Conservation (phyloP, 805 yeast species). For the Starmerella apis region DNA sequence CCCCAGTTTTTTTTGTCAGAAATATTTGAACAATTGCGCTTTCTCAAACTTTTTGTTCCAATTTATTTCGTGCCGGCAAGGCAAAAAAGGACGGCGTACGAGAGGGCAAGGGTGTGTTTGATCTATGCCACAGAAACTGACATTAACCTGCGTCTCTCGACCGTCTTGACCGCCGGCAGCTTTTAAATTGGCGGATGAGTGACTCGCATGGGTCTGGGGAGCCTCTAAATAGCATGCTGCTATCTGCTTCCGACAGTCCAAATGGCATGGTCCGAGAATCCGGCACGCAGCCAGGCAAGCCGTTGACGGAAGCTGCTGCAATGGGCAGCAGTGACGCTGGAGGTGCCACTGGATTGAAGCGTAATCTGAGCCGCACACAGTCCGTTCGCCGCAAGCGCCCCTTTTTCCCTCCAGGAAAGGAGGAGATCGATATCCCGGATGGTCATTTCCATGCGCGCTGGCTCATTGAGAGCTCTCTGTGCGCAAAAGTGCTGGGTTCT, state of each 20-base stretch:
- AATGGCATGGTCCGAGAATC: no score
- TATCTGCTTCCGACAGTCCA: neutral
- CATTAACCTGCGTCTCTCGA: neutral
- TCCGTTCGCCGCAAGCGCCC: constrained; percentile 3
- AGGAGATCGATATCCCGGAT: neutral
- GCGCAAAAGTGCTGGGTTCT: constrained; percentile 20
- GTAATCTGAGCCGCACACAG: neutral
- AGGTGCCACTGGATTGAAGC: neutral
- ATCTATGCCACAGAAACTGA: neutral
- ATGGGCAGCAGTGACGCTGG: neutral
- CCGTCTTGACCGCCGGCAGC: neutral
- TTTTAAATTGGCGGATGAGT: neutral
- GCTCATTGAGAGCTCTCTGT: constrained; percentile 16
- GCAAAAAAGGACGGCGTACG: neutral
- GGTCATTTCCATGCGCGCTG: constrained; percentile 14
- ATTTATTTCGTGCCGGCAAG: neutral
- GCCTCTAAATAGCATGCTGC: neutral
- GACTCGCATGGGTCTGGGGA: constrained; percentile 1
- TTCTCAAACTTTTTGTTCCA: no score
- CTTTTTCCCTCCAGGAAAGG: neutral
- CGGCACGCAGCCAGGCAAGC: neutral
- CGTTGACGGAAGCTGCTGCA: neutral
- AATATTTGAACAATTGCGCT: no score
- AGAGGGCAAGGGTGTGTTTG: neutral
- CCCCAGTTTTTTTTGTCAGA: no score